These are phyloP conservation scores for Monilinia polystroma DNA, from an alignment of 2,329 filamentous ascomycete species.

Conservation along the genomic window DNA sequence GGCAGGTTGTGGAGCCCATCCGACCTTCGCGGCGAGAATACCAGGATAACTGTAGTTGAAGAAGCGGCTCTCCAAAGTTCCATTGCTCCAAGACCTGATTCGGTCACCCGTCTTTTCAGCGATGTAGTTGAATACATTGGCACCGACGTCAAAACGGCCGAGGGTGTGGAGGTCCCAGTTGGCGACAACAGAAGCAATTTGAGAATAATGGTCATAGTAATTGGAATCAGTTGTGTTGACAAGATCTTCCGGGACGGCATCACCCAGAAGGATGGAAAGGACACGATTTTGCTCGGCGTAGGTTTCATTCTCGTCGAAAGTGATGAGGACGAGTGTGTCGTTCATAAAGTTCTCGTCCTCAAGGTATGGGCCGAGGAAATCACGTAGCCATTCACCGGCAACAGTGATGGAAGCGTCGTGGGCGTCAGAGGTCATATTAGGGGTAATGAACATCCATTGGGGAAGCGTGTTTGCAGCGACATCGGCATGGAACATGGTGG, in stretches of 20 bases:
- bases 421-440: conserved; percentile 56
- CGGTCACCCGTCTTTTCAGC: conserved; percentile 59
- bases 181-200: conserved; percentile 63
- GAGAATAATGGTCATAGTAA: conserved; percentile 73
- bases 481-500: conserved; percentile 67
- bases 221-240: conserved; percentile 65
- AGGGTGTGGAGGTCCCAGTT: conserved; percentile 69
- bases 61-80: conserved; percentile 41
- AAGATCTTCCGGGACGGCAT: conserved; percentile 64
- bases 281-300: conserved; percentile 68
- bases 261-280: conserved; percentile 70
- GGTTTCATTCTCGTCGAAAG: conserved; percentile 75
- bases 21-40: conserved; percentile 38
- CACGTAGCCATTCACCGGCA: conserved; percentile 65
- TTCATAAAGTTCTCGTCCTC: conserved; percentile 69
- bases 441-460: conserved; percentile 62
- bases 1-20: conserved; percentile 39
- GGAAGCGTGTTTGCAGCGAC: conserved; percentile 62
- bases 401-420: conserved; percentile 71
- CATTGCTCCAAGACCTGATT: conserved; percentile 36
- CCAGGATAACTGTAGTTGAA: conserved; percentile 49
- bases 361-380: conserved; percentile 70
- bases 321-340: conserved; percentile 72
- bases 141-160: conserved; percentile 69
- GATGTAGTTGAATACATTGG: conserved; percentile 65